Base-by-base conservation (phyloP, 2,329 filamentous ascomycete genomes). In the Dactylellina parvicollis region DNA sequence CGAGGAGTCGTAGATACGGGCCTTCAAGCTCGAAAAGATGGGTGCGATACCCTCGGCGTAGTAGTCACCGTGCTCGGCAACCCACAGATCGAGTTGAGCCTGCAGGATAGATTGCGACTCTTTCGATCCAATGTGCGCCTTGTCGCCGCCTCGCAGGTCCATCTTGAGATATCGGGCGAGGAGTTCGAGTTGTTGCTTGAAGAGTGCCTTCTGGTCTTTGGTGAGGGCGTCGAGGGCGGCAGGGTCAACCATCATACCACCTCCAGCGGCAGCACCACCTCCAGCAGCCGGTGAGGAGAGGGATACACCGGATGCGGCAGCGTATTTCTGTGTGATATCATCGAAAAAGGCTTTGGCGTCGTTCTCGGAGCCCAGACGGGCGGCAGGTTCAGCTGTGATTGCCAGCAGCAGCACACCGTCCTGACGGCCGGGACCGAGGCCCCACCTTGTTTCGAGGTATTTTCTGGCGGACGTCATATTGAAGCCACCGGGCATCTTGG, bases 401-500 rank as follows among this genome's bases (percentile, higher is more conserved):
- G 91, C 93, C 69, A 98, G 84, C 66, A 98, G 84, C 74, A 99
- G 84, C 52, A 91, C 91, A 78, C 93, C 92, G 80, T 99, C 95
- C 80, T 99, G 95, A 79, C 95, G 87, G 26, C 95, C 95, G 22
- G 89, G 80, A 2, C 86, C 92, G 67, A 99, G 84, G 64, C 95
- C 95, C 92, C 94, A 99, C 81, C 92, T 87, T 14, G 91, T 92
- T 83, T 97, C 94, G 46, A 99, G 84, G 80, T 99, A 96, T 83
- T 99, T 99, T 79, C 95, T 88, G 49, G 96, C 92, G 10, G 92
- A 86, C 79, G 94, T 98, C 81, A 98, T 98, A 81, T 98, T 99
- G 87, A 99, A 99, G 75, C 95, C 95, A 84, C 94, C 95, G 50
- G 95, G 95, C 95, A 99, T 99, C 84, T 99, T 99, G 28, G 95